Conservation (phyloP, 352 stramenopile genomes). For the Globisporangium recalcitrans region DNA sequence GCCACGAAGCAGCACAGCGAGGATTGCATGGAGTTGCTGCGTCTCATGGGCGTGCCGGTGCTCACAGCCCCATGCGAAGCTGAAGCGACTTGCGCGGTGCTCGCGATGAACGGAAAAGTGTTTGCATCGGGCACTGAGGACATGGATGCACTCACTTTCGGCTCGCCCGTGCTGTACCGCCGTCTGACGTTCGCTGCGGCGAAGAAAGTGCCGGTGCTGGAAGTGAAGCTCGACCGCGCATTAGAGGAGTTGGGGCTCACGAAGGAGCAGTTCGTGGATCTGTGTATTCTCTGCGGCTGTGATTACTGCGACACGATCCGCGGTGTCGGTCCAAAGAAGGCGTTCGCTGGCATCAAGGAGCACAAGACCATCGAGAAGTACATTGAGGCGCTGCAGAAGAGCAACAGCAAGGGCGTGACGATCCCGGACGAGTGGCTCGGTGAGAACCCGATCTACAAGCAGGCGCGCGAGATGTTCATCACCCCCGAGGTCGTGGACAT, state of each 20-base stretch:
- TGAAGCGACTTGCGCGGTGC: slow-evolving; percentile 95
- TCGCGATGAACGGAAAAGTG: slow-evolving; percentile 91
- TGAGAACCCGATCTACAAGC: slow-evolving; percentile 89
- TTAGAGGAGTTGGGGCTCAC: slow-evolving; percentile 92
- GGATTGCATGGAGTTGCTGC: slow-evolving; percentile 90
- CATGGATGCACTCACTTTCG: slow-evolving; percentile 99
- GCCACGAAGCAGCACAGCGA: slow-evolving; percentile 91
- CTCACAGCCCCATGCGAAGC: slow-evolving; percentile 96
- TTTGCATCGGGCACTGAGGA: slow-evolving; percentile 97
- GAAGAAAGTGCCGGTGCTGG: slow-evolving; percentile 89
- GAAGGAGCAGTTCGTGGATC: slow-evolving; percentile 96
- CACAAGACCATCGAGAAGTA: slow-evolving; percentile 95
- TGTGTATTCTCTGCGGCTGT: slow-evolving; percentile 98
- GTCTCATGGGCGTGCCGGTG: slow-evolving; percentile 96
- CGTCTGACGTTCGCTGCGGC: slow-evolving; percentile 84
- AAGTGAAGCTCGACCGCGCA: slow-evolving; percentile 89
- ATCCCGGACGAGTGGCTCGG: slow-evolving; percentile 84
- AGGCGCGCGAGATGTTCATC: slow-evolving; percentile 92
- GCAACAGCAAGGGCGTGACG: slow-evolving; percentile 75
- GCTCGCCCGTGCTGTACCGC: slow-evolving; percentile 93
- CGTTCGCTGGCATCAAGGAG: slow-evolving; percentile 95
- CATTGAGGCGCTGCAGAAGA: slow-evolving; percentile 86
- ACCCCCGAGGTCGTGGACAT: slow-evolving; percentile 60
- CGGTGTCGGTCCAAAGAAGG: slow-evolving; percentile 97
- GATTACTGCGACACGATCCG: slow-evolving; percentile 98